Base-by-base conservation (phyloP, 2,329 filamentous ascomycete genomes). In the Penicillium sp. region DNA sequence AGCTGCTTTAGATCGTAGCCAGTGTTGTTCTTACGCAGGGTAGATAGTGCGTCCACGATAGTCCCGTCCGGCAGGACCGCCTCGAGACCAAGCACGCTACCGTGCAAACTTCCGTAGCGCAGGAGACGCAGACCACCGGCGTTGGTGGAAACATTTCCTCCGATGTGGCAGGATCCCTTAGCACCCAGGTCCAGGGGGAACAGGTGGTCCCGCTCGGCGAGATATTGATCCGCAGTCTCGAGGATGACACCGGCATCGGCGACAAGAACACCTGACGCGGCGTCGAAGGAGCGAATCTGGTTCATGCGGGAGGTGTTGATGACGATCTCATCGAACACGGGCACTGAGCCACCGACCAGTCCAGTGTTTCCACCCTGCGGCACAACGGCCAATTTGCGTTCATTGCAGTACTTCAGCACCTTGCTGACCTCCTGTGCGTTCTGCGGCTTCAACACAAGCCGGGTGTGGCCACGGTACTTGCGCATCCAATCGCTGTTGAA, bases 401-500 rank as follows among this genome's bases (percentile, higher is more conserved):
- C 87, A 74, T 97, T 97, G 83, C 94, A 99, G 81, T 97, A 97
- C 73, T 88, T 88, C 65, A 99, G 76, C 55, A 97, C 87, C 76
- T 88, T 83, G 83, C 91, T 96, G 65, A 97, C 90, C 75, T 99
- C 88, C 66, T 93, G 87, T 0, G 90, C 93, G 14, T 85, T 88
- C 48, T 82, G 84, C 10, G 94, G 94, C 76, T 92, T 95, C 58
- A 99, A 78, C 4, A 97, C 92, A 24, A 99, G 79, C 68, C 87
- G 86, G 57, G 90, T 86, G 75, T 97, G 92, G 29, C 94, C 95
- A 57, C 90, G 87, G 79, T 96, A 99, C 77, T 99, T 99, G 75
- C 90, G 88, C 92, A 99, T 97, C 94, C 95, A 99, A 77, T 99
- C 94, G 70, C 87, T 86, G 75, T 99, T 99, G 82, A 92, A 99